phyloP scores from a whole-genome alignment of 1,139 yeast genomes.

The Protomyces inundatus region DNA sequence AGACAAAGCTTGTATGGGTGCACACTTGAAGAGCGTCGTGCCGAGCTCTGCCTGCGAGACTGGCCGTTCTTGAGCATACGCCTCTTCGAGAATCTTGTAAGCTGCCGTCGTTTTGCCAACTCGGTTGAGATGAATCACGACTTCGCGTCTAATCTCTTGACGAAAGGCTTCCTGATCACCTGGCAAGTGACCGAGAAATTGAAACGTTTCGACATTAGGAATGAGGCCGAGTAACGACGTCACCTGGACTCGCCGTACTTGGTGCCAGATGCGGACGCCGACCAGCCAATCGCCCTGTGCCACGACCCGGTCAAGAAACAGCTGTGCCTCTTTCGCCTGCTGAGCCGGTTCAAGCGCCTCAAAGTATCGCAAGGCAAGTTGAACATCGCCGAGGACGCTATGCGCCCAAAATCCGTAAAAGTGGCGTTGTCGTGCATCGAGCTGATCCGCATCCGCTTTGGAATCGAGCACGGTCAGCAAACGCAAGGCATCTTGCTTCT shows the following conservation, averaged over 20 bases:
- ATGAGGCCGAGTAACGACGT: slow-evolving; percentile 1
- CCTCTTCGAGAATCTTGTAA: background rate
- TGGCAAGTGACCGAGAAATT: slow-evolving; percentile 5
- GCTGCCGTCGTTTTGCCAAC: background rate
- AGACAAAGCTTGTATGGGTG: background rate
- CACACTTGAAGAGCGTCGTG: background rate
- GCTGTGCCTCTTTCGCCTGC: background rate
- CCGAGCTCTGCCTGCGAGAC: background rate
- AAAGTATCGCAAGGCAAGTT: slow-evolving; percentile 3
- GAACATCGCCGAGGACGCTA: slow-evolving; percentile 9
- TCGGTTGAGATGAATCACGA: slow-evolving; percentile 12
- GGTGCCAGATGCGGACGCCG: slow-evolving; percentile 13
- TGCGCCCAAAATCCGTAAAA: slow-evolving; percentile 24
- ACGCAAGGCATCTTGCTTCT: slow-evolving; percentile 9
- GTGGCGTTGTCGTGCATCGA: slow-evolving; percentile 13
- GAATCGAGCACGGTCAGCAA: slow-evolving; percentile 15
- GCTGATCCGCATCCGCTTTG: background rate
- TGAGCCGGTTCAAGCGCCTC: background rate
- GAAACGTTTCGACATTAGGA: slow-evolving; percentile 18
- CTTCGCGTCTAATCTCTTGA: background rate
- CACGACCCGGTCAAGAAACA: slow-evolving; percentile 2
- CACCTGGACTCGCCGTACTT: background rate
- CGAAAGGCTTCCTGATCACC: background rate
- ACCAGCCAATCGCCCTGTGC: slow-evolving; percentile 15
- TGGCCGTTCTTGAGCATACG: background rate